Base-by-base conservation (phyloP, 1,284 basidiomycete genomes). In the Caloboletus firmus region DNA sequence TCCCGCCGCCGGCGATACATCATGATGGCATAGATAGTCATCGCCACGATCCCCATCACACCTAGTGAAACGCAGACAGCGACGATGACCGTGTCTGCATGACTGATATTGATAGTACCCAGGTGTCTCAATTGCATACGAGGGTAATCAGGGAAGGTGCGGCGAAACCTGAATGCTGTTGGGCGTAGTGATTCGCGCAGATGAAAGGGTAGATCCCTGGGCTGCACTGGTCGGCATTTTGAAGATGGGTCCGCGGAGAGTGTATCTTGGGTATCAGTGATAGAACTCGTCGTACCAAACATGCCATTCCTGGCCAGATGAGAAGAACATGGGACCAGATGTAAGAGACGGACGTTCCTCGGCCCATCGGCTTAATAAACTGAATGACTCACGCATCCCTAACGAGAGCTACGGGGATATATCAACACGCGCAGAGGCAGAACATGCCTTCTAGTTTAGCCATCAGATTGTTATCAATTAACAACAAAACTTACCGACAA, bases 1-100 rank as follows among this genome's bases (percentile, higher is more conserved):
- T 56, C 55, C 39, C 31, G 54, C 35, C 56, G 57, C 28, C 48
- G 58, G 22, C 58, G 60, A 40, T 28, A 48, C 37, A 32, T 54
- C 20, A 62, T 18, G 35, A 60, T 39, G 36, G 37, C 52, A 45
- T 50, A 56, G 45, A 55, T 48, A 20, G 30, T 36, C n/a, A 52
- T 34, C 22, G 36, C 49, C 34, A 66, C 10, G 10, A 69, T 24
- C 9, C 52, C 58, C 8, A 37, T 44, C 5, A 65, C 67, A 4
- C 57, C 63, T 5, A 67, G n/a, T 26, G 67, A 68, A 35, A 51
- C 42, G 22, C 45, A 52, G 45, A 69, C 58, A 9, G 57, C 63
- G 26, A 69, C 12, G 39, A 49, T 35, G 41, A 61, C 28, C 3
- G 45, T 57, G 39, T 37, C 45, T 13, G 44, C 6, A 26, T 45